phyloP scores from a whole-genome alignment of 257 asterid species.

The Jacaranda copaia region DNA sequence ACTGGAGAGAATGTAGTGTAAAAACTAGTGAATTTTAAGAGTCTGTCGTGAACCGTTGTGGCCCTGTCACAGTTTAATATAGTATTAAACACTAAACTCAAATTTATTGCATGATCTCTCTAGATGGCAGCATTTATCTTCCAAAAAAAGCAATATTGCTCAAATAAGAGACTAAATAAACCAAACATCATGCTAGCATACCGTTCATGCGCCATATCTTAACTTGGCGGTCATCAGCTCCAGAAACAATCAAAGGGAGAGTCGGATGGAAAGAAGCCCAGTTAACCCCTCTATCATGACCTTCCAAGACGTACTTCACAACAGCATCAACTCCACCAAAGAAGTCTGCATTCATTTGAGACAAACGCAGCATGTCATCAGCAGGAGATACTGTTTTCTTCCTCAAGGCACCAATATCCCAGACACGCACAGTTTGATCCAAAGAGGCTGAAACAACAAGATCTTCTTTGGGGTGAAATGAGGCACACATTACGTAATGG shows the following conservation, averaged over 20 bases:
- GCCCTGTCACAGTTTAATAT: neutral
- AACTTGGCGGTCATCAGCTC: conserved; percentile 99
- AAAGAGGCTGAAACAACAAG: conserved; percentile 95
- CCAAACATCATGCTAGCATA: conserved; percentile 36
- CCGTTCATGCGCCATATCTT: conserved; percentile 99
- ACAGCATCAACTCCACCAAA: conserved; percentile 99
- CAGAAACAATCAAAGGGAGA: conserved; percentile 97
- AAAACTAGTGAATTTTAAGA: neutral
- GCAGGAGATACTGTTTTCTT: conserved; percentile 95
- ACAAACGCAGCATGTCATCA: conserved; percentile 83
- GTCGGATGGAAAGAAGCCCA: conserved; percentile 99
- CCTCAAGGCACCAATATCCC: conserved; percentile 97
- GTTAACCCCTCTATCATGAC: conserved; percentile 97
- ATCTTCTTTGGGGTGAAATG: conserved; percentile 98
- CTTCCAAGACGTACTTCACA: conserved; percentile 96
- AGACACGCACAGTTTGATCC: conserved; percentile 98
- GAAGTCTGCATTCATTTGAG: conserved; percentile 94
- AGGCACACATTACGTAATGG: conserved; percentile 97
- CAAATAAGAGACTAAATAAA: conserved; percentile 5
- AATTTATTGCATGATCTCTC: neutral
- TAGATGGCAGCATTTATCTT: neutral
- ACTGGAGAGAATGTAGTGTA: neutral
- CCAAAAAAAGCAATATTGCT: conserved; percentile 9
- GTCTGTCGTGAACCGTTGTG: neutral
- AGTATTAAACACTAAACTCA: conserved; percentile 2